These are phyloP conservation scores for Priceomyces medius DNA, from an alignment of 805 yeast genomes.

Conservation along the genomic window DNA sequence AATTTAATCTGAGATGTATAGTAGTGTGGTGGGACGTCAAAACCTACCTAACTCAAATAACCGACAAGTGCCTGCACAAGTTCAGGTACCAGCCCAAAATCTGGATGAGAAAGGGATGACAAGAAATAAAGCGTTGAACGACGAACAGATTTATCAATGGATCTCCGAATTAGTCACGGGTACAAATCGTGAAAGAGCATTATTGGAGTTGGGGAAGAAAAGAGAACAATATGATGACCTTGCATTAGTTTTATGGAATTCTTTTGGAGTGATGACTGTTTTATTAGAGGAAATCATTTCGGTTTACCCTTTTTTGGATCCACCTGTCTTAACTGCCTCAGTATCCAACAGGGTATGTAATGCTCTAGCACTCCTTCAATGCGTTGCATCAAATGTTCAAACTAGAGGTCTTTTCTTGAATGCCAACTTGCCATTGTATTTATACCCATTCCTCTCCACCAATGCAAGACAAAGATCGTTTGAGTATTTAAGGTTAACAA, in stretches of 20 bases:
- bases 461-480: conserved; percentile 89
- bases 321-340: conserved; percentile 81
- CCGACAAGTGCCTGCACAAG: not conserved
- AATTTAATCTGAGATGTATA: conserved; percentile 7
- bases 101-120: conserved; percentile 7
- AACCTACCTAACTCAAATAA: not conserved
- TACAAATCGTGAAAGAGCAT: conserved; percentile 87
- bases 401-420: conserved; percentile 80
- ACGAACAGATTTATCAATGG: conserved; percentile 86
- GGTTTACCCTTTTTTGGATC: conserved; percentile 86
- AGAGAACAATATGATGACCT: conserved; percentile 93
- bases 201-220: conserved; percentile 87
- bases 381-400: conserved; percentile 94
- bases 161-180: conserved; percentile 87
- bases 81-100: not conserved
- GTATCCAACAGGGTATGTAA: conserved; percentile 92
- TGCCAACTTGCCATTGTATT: conserved; percentile 88
- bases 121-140: conserved; percentile 40
- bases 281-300: conserved; percentile 84
- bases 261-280: conserved; percentile 95
- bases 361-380: conserved; percentile 89
- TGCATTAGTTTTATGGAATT: conserved; percentile 91
- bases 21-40: conserved; percentile 12
- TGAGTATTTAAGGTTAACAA: conserved; percentile 88
- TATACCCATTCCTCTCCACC: conserved; percentile 92